Evolutionary conservation across 2,329 filamentous ascomycete genomes (phyloP).

Genomic region (Westerdykella aurantiaca): DNA sequence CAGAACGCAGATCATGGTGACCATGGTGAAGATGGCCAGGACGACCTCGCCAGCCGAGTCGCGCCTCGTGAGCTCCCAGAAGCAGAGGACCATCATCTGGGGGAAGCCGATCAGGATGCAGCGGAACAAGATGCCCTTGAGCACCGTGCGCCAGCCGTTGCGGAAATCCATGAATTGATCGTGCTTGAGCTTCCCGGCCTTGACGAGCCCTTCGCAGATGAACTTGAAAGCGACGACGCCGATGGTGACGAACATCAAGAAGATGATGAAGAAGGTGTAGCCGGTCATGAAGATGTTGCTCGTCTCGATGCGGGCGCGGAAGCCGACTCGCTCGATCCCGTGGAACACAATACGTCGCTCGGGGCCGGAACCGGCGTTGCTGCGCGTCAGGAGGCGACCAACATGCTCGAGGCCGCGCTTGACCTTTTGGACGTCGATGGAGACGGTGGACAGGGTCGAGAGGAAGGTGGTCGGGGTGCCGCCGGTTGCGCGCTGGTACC

Average conservation of each 20-base stretch:
- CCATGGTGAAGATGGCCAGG: constrained; percentile 80
- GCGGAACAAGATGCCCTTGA: constrained; percentile 91
- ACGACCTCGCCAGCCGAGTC: constrained; percentile 85
- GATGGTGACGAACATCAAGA: constrained; percentile 68
- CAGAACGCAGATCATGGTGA: constrained; percentile 71
- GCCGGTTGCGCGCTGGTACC: constrained; percentile 92
- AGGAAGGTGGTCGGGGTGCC: constrained; percentile 76
- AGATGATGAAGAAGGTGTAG: constrained; percentile 79
- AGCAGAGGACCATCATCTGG: constrained; percentile 80
- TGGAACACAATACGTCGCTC: constrained; percentile 52
- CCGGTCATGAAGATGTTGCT: constrained; percentile 94
- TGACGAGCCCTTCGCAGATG: constrained; percentile 68
- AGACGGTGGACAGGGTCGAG: constrained; percentile 65
- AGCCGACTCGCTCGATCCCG: constrained; percentile 85
- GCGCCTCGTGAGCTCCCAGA: constrained; percentile 85
- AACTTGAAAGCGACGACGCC: constrained; percentile 75
- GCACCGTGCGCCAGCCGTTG: constrained; percentile 84
- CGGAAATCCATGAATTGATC: constrained; percentile 92
- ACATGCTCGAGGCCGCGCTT: constrained; percentile 22
- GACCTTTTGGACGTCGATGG: constrained; percentile 72
- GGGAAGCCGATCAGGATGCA: constrained; percentile 85
- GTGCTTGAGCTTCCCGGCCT: constrained; percentile 68
- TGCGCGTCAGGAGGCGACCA: constrained; percentile 34
- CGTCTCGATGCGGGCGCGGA: constrained; percentile 74
- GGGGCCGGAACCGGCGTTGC: constrained; percentile 41